Base-by-base conservation (phyloP, 2,329 filamentous ascomycete species). In the Fusarium nematophilum region DNA sequence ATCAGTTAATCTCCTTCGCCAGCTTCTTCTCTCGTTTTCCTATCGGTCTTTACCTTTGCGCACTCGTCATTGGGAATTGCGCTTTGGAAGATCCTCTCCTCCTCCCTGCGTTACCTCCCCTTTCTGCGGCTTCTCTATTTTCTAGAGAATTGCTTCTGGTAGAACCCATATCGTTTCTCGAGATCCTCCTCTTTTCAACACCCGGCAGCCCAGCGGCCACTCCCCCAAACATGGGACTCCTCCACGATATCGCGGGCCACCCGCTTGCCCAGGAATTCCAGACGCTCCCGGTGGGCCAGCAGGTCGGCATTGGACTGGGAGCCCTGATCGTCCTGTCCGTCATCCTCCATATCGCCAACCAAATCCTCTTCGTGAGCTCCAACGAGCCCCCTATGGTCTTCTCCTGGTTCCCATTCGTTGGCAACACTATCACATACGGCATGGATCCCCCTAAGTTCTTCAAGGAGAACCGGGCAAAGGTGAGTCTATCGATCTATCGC, bases 361-460 rank as follows among this genome's bases (percentile, higher is more conserved):
- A 98, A 78, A 68, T 96, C 52, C 79, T 97, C 59, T 87, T 92
- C 80, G 91, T 86, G 79, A 94, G 93, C 68, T 86, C 90, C 45
- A 90, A 93, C 73, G 90, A 93, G 74, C 91, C 91, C 25, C 91
- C 91, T 1, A 68, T 93, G 53, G 90, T 94, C 59, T 94, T 93
- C 75, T 90, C 92, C 76, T 91, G 86, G 85, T 83, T 94, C 70
- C 91, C 91, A 55, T 78, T 96, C 66, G 83, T 99, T 70, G 94
- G 94, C 63, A 97, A 90, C 80, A 97, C 95, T 57, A 82, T 98
- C 69, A 91, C 87, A 37, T 99, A 98, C 79, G 94, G 94, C 76
- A 97, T 97, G 78, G 92, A 98, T 72, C 94, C 94, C 13, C 93
- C 92, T 71, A 83, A 81, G 45, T 98, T 97, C 84, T 97, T 97